Evolutionary conservation across 495 filamentous ascomycete genomes (phyloP).

Genomic region (Massariosphaeria phaeospora): DNA sequence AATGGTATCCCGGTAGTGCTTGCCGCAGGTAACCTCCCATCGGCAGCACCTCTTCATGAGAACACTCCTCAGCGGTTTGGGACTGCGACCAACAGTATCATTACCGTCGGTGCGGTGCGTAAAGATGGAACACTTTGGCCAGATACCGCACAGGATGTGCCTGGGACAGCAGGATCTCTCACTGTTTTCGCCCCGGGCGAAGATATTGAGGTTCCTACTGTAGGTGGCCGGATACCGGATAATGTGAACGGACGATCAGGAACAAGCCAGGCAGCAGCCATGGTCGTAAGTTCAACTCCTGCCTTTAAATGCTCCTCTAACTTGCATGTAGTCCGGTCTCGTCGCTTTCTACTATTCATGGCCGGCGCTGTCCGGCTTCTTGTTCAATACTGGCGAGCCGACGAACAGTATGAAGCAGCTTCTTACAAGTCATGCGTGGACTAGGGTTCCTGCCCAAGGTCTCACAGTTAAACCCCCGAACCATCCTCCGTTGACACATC

Average conservation of each 20-base stretch:
- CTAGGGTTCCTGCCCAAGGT: background rate
- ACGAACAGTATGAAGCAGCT: background rate
- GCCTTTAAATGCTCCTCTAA: background rate
- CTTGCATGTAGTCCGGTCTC: background rate
- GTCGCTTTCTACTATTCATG: background rate
- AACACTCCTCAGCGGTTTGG: background rate
- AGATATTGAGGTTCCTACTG: background rate
- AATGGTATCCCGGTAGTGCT: background rate
- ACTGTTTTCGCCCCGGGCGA: constrained; percentile 3
- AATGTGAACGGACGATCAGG: background rate
- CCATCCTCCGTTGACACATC: too few species aligned
- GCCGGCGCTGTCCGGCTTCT: too few species aligned
- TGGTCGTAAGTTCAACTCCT: background rate
- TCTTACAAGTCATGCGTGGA: background rate
- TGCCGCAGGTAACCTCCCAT: background rate
- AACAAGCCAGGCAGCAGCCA: constrained; percentile 5
- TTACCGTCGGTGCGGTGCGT: constrained; percentile 1
- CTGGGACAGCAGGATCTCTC: background rate
- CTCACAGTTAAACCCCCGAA: too few species aligned
- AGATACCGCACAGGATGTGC: background rate
- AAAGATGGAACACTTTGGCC: background rate
- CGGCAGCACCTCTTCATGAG: background rate
- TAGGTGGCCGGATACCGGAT: too few species aligned
- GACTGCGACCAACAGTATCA: background rate
- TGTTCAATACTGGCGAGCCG: too few species aligned